Percentiles rank a stretch among this genome's conserved stretches.
Evolutionary conservation across 345 rosid species (phyloP).

Genomic region (Punica granatum): DNA sequence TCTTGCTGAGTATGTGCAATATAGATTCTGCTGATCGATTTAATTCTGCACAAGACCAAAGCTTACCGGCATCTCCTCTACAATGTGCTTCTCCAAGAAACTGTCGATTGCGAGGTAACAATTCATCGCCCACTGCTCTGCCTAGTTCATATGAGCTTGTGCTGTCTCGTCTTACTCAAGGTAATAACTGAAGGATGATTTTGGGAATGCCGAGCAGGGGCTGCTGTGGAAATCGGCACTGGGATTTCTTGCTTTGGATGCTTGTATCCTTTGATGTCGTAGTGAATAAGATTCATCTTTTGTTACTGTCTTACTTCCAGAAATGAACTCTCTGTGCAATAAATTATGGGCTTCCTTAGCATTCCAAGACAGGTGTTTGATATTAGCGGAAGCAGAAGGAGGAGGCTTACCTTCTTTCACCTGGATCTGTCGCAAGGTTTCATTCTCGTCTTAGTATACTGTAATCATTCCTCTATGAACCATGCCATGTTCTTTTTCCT

Average conservation of each 20-base stretch:
- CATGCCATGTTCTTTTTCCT: background rate
- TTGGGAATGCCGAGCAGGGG: constrained; percentile 32
- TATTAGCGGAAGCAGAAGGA: constrained; percentile 31
- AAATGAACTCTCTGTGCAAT: background rate
- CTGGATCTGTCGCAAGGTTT: constrained; percentile 36
- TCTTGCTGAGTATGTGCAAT: background rate
- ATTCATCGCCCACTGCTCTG: background rate
- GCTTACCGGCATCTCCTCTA: constrained; percentile 70
- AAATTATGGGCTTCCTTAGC: constrained; percentile 32
- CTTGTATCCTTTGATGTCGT: constrained; percentile 53
- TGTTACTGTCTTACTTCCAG: background rate
- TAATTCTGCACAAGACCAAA: constrained; percentile 74
- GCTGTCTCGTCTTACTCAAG: background rate
- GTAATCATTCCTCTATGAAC: background rate
- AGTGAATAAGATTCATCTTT: constrained; percentile 6
- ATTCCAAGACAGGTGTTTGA: constrained; percentile 47
- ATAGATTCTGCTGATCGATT: constrained; percentile 79
- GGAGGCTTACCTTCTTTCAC: constrained; percentile 26
- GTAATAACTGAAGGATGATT: background rate
- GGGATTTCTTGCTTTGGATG: constrained; percentile 63
- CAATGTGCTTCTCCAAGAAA: constrained; percentile 49
- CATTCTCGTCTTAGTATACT: background rate
- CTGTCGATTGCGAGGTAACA: constrained; percentile 41
- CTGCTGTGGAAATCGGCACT: constrained; percentile 50
- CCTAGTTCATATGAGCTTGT: background rate